Percentiles rank a stretch among this genome's conserved stretches.
These are phyloP conservation scores for Flaveria trinervia DNA, from an alignment of 129 eudicot species.

Conservation along the genomic window DNA sequence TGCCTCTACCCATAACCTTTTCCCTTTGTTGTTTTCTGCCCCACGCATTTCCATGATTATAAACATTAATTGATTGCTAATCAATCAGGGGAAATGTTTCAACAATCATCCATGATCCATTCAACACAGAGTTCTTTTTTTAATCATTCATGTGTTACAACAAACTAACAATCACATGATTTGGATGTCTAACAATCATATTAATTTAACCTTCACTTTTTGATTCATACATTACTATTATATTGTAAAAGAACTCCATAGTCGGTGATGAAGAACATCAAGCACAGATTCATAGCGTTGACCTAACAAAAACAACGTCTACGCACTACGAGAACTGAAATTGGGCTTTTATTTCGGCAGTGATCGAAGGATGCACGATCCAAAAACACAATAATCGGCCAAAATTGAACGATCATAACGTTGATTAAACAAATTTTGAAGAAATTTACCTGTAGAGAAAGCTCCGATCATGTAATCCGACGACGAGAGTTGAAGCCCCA, in stretches of 20 bases:
- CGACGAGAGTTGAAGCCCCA: constrained; percentile 83
- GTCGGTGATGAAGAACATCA: constrained; percentile 34
- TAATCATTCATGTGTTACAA: constrained; percentile 17
- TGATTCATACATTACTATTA: constrained; percentile 9
- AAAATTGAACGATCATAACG: neutral
- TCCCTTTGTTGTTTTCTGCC: constrained; percentile 25
- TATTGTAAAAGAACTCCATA: constrained; percentile 12
- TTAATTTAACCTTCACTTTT: constrained; percentile 2
- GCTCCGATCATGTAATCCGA: constrained; percentile 92
- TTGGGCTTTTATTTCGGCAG: neutral
- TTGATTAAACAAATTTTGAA: neutral
- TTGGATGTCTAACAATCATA: neutral
- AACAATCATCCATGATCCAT: constrained; percentile 4
- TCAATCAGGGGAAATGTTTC: constrained; percentile 7
- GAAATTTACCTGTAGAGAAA: constrained; percentile 65
- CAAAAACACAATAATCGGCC: neutral
- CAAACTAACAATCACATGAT: constrained; percentile 19
- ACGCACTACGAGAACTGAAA: neutral
- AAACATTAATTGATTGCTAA: constrained; percentile 3
- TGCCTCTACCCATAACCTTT: constrained; percentile 28
- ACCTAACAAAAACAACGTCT: constrained; percentile 12
- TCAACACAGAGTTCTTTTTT: too few species aligned
- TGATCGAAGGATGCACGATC: neutral
- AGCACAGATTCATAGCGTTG: constrained; percentile 26
- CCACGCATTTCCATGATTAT: neutral